A percentile compares a stretch with the other conserved stretches of the same genome.
Evolutionary conservation across 1,284 basidiomycete genomes (phyloP).

Genomic region (Exsudoporus floridanus): DNA sequence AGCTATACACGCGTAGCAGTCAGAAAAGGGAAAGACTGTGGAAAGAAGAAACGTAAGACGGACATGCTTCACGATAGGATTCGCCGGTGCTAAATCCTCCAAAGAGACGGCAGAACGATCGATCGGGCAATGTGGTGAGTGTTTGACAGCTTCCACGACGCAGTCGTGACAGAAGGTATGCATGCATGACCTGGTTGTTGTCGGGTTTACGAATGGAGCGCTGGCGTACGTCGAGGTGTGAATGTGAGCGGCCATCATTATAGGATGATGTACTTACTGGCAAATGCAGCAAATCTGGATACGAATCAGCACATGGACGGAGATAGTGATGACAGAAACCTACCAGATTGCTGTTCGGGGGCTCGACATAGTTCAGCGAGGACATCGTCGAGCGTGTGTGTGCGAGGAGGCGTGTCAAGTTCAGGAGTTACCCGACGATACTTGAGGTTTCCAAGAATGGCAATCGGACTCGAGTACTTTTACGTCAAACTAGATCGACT

Average conservation of each 20-base stretch:
- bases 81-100: constrained; percentile 57
- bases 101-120: constrained; percentile 65
- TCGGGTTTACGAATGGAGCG: constrained; percentile 73
- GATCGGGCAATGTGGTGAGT: constrained; percentile 75
- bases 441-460: constrained; percentile 12
- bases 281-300: constrained; percentile 80
- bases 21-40: constrained; percentile 20
- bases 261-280: no score
- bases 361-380: constrained; percentile 49
- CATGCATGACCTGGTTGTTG: constrained; percentile 68
- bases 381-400: constrained; percentile 19
- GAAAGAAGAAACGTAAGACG: constrained; percentile 32
- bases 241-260: no score
- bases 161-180: constrained; percentile 85
- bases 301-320: constrained; percentile 5
- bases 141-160: constrained; percentile 62
- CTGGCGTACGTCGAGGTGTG: constrained; percentile 36
- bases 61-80: constrained; percentile 73
- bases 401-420: constrained; percentile 4
- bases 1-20: constrained; percentile 49
- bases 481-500: constrained; percentile 12
- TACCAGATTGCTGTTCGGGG: constrained; percentile 60
- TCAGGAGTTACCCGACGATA: neutral
- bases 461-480: constrained; percentile 19
- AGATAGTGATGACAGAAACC: constrained; percentile 13